Evolutionary conservation across 2,329 filamentous ascomycete species (phyloP).

Genomic region (Monosporascus sp.): DNA sequence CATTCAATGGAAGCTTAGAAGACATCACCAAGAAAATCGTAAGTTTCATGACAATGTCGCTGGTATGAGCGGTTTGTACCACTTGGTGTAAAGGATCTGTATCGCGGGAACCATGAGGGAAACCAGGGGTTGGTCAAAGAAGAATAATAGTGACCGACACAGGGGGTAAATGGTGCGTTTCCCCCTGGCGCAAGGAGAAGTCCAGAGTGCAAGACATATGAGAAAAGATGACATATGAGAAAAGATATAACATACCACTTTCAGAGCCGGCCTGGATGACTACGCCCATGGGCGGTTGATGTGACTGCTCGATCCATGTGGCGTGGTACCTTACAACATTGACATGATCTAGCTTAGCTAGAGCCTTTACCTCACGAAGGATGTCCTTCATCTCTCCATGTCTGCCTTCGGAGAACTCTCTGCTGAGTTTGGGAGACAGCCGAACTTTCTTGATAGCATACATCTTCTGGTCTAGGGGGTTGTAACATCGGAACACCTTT

Average conservation of each 20-base stretch:
- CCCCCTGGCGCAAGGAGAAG: neutral
- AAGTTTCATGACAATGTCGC: too few species aligned
- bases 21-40: too few species aligned
- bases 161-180: neutral
- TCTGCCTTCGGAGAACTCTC: conserved; percentile 21
- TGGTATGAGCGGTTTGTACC: too few species aligned
- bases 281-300: conserved; percentile 5
- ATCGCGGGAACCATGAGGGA: too few species aligned
- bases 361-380: conserved; percentile 25
- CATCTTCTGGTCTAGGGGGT: conserved; percentile 22
- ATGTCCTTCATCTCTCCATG: conserved; percentile 25
- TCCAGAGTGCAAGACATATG: neutral
- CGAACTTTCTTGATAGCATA: conserved; percentile 29
- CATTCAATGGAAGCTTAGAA: neutral
- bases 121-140: too few species aligned
- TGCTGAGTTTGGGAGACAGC: conserved; percentile 22
- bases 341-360: conserved; percentile 26
- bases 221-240: conserved; percentile 28
- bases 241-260: conserved; percentile 44
- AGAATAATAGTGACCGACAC: too few species aligned
- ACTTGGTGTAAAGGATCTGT: too few species aligned
- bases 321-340: conserved; percentile 29
- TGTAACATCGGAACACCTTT: conserved; percentile 26
- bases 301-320: conserved; percentile 27
- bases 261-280: conserved; percentile 24